A percentile compares a stretch with the other conserved stretches of the same genome.
Conservation (phyloP, 352 stramenopile genomes). For the Phytophthora pluvialis region DNA sequence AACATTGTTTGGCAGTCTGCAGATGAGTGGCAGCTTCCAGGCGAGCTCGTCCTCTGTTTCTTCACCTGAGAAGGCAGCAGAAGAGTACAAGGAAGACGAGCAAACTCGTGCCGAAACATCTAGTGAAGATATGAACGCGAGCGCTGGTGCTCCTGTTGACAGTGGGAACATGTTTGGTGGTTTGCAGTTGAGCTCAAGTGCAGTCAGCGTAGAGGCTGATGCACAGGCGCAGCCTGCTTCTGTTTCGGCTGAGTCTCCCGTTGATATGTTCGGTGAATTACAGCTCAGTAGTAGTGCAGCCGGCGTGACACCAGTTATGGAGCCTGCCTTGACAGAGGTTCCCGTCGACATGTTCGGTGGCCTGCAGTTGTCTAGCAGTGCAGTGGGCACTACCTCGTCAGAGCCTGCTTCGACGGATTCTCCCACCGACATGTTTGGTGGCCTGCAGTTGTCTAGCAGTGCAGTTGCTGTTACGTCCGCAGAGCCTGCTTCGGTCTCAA, state of each 20-base stretch:
- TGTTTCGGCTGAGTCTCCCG: background rate
- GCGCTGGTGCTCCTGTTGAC: slow-evolving; percentile 11
- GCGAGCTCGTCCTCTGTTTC: slow-evolving; percentile 27
- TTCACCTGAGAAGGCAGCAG: slow-evolving; percentile 17
- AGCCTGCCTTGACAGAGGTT: background rate
- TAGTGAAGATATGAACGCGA: slow-evolving; percentile 1
- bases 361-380: slow-evolving; percentile 23
- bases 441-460: slow-evolving; percentile 20
- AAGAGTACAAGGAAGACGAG: slow-evolving; percentile 10
- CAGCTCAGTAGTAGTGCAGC: slow-evolving; percentile 20
- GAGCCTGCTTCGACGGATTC: background rate
- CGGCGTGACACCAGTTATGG: background rate
- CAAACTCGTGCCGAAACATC: background rate
- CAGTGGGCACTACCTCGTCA: background rate
- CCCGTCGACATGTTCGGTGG: slow-evolving; percentile 31
- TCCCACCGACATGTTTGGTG: slow-evolving; percentile 19
- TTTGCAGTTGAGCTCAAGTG: slow-evolving; percentile 33
- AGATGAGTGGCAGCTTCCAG: slow-evolving; percentile 48
- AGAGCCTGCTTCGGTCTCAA: slow-evolving; percentile 4
- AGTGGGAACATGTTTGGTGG: slow-evolving; percentile 29
- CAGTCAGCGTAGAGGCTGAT: background rate
- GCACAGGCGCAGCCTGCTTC: slow-evolving; percentile 4
- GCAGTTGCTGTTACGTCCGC: background rate
- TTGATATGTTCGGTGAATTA: slow-evolving; percentile 34
- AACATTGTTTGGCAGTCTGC: slow-evolving; percentile 51